Evolutionary conservation across 1,284 basidiomycete genomes (phyloP), one percentile per base, ranked within the genome.

Genomic region (Irpex rosettiformis): DNA sequence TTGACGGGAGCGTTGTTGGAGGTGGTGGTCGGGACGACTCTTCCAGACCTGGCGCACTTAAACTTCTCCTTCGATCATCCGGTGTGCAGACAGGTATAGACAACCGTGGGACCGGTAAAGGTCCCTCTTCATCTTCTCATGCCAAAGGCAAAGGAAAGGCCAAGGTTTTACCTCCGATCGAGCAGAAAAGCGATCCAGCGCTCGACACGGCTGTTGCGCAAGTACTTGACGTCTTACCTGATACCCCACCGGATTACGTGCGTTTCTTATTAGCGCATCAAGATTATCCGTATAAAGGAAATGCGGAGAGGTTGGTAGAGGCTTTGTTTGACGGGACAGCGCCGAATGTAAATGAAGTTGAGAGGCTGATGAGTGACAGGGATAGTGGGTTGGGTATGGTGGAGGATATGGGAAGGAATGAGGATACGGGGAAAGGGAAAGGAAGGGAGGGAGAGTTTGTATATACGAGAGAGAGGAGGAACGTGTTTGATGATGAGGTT

Each of bases 301-400:
- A 79, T 54, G 73, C 81, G 1, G 87, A 89, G 64, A 76, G 77
- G 49, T 80, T 91, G 22, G 77, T 91, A 7, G 83, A 79, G 28
- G 86, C 85, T 0, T 67, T 93, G n/a, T 73, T 93, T 53, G 89
- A 91, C 55, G 88, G 85, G 1, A 85, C 81, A 0, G 84, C 88
- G 1, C 84, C 84, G 1, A 60, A 68, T 1, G 73, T 76, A 21
- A 79, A 77, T 27, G 76, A 76, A 29, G 60, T 70, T 2, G 62
- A 69, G 40, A 59, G 58, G 2, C 16, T 28, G 30, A 37, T 37
- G 33, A 16, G 16, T 8, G 16, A 16, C 33, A 16, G 33, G 33
- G 5, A 16, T 37, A 8, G 16, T 37, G 33, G 33, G 33, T 11
- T 8, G 33, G 16, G 33, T 37, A 8, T 37, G 33, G 22, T n/a